A percentile compares a stretch with the other conserved stretches of the same genome.
phyloP scores from a whole-genome alignment of 345 rosid species.

The Citrus australasica region DNA sequence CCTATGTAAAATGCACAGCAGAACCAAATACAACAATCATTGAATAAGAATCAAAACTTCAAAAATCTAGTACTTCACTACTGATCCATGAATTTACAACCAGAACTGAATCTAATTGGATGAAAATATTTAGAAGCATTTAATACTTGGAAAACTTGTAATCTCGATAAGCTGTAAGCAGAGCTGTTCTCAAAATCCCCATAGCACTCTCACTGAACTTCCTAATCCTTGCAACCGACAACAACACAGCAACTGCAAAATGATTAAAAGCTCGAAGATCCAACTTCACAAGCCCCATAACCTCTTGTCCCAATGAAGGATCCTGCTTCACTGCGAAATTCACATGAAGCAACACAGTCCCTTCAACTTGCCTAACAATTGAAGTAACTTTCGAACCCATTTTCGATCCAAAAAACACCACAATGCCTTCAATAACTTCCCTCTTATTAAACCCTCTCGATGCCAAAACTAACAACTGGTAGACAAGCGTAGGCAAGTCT shows the following conservation, averaged over 20 bases:
- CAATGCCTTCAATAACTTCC: constrained; percentile 70
- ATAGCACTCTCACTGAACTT: constrained; percentile 61
- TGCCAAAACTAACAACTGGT: constrained; percentile 75
- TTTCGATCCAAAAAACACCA: constrained; percentile 55
- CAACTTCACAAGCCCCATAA: constrained; percentile 57
- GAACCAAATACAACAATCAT: neutral
- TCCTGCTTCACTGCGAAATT: constrained; percentile 94
- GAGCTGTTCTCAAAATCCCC: constrained; percentile 43
- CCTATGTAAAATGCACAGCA: neutral
- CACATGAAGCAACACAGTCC: constrained; percentile 78
- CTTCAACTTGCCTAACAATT: constrained; percentile 68
- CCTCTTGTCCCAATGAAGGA: constrained; percentile 73
- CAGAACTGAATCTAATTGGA: neutral
- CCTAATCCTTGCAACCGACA: constrained; percentile 71
- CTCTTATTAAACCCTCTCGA: constrained; percentile 72
- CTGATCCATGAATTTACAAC: neutral
- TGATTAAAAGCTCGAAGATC: constrained; percentile 57
- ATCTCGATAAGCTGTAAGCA: constrained; percentile 60
- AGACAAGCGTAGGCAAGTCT: constrained; percentile 70
- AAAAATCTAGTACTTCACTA: neutral
- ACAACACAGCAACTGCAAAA: constrained; percentile 58
- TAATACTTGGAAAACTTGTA: constrained; percentile 47
- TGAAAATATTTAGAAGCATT: neutral
- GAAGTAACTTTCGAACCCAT: constrained; percentile 45
- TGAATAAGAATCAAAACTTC: neutral